A percentile compares a stretch with the other conserved stretches of the same genome.
phyloP scores from a whole-genome alignment of 192 early-diverging fungal genomes.

The Thoreauomyces humboldtii region DNA sequence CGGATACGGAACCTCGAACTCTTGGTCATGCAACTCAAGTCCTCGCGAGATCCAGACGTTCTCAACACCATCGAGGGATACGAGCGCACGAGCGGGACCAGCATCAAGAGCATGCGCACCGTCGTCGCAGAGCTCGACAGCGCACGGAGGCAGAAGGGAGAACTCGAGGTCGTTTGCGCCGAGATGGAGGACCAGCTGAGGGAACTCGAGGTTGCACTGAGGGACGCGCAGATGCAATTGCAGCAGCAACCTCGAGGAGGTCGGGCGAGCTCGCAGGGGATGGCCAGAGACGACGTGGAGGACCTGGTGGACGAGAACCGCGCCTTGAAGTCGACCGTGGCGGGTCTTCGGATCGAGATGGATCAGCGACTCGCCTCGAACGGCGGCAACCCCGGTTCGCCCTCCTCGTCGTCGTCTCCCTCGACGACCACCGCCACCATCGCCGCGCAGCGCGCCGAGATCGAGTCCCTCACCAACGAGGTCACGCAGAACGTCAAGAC shows the following conservation, averaged over 20 bases:
- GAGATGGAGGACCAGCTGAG: constrained; percentile 26
- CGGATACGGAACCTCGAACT: constrained; percentile 43
- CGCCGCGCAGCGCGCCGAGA: constrained; percentile 17
- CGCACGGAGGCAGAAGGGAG: constrained; percentile 41
- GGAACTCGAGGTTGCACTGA: neutral
- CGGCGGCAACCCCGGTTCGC: no score
- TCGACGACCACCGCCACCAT: no score
- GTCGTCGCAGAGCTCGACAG: constrained; percentile 42
- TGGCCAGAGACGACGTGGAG: constrained; percentile 11
- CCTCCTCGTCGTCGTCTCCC: no score
- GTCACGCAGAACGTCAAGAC: constrained; percentile 2
- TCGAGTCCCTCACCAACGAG: constrained; percentile 33
- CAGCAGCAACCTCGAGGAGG: constrained; percentile 21
- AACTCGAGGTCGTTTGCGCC: constrained; percentile 51
- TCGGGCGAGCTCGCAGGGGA: constrained; percentile 7
- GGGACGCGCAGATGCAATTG: constrained; percentile 9
- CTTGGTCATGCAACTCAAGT: constrained; percentile 34
- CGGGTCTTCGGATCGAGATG: constrained; percentile 7
- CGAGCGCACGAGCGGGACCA: constrained; percentile 30
- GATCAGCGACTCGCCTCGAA: neutral
- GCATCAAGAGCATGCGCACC: constrained; percentile 30
- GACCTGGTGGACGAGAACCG: constrained; percentile 3
- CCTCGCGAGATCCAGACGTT: constrained; percentile 26
- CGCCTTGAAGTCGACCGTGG: constrained; percentile 18
- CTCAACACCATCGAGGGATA: constrained; percentile 31